Base-by-base conservation (phyloP, 164 flowering plant genomes). In the Chimonanthus salicifolius region DNA sequence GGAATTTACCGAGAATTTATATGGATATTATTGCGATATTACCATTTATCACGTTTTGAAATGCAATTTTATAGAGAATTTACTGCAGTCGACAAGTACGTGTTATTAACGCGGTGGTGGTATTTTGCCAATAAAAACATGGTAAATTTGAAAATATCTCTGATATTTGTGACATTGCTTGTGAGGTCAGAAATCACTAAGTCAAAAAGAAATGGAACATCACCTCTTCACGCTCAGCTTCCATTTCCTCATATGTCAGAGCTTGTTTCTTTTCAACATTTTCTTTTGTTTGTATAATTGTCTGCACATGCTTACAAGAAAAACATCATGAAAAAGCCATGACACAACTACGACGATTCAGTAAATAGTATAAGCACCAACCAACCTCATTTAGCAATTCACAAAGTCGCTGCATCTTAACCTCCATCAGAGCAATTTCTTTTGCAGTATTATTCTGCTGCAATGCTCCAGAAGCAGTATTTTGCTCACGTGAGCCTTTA, bases 211-310 rank as follows among this genome's bases (percentile, higher is more conserved):
- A 64, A 49, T 6, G 49, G 58, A 72, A 47, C 58, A 18, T 80
- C 70, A 96, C 99, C 90, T 94, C 98, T 80, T 91, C 94, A 65
- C 97, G 88, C 81, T 94, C 98, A 75, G 88, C 90, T 76, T 90
- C 97, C 88, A 92, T 91, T 83, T 96, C 99, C 69, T 92, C 97
- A 70, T 89, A 90, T 50, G 97, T 96, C 89, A 91, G 76, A 58
- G 98, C 95, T 77, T 96, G 99, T 74, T 96, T 96, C 89, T 94
- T 96, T 84, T 84, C 91, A 54, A 90, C 75, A 82, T 94, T 96
- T 77, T 92, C 94, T 77, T 90, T 96, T 51, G 99, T 96, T 79
- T 87, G 87, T 44, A 75, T 75, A 47, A 96, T 92, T 51, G 88
- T 88, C 97, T 96, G 85, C 74, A 82, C 47, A 71, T 71, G 62